Evolutionary conservation across 1,139 yeast species (phyloP).

Genomic region (Sugiyamaella xylanicola): DNA sequence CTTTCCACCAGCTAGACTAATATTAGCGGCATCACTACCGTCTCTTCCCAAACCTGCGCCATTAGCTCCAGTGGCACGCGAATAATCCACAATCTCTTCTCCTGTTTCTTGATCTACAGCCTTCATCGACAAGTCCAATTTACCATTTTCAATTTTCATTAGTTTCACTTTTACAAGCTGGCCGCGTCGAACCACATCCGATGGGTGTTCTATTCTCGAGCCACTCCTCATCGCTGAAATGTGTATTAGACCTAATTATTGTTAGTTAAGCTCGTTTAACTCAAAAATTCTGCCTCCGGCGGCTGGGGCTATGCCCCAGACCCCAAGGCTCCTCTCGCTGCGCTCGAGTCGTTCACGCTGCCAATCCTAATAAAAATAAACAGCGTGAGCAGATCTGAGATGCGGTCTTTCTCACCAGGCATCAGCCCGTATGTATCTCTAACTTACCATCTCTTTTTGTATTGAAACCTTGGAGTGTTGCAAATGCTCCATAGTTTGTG

Average conservation of each 20-base stretch:
- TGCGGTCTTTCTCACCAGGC: too few relatives aligned
- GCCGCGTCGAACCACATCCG: slow-evolving; percentile 57
- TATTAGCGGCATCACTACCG: slow-evolving; percentile 9
- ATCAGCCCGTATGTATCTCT: too few relatives aligned
- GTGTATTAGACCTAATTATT: slow-evolving; percentile 59
- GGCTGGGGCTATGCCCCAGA: background rate
- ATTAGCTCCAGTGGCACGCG: background rate
- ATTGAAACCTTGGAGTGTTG: slow-evolving; percentile 50
- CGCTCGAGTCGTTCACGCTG: too few relatives aligned
- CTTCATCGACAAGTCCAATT: slow-evolving; percentile 67
- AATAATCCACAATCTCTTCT: slow-evolving; percentile 15
- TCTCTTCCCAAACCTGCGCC: slow-evolving; percentile 1
- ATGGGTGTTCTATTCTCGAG: slow-evolving; percentile 56
- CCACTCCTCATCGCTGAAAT: slow-evolving; percentile 61
- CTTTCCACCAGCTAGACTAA: background rate
- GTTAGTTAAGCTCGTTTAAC: background rate
- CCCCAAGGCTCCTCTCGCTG: background rate
- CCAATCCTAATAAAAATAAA: too few relatives aligned
- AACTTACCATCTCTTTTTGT: slow-evolving; percentile 51
- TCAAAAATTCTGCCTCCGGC: background rate
- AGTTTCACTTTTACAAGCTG: slow-evolving; percentile 72
- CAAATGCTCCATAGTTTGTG: slow-evolving; percentile 78
- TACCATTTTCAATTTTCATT: slow-evolving; percentile 49
- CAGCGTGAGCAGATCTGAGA: too few relatives aligned
- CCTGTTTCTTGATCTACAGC: slow-evolving; percentile 77